phyloP scores from a whole-genome alignment of 2,329 filamentous ascomycete species.

The Stylonectria norvegica region DNA sequence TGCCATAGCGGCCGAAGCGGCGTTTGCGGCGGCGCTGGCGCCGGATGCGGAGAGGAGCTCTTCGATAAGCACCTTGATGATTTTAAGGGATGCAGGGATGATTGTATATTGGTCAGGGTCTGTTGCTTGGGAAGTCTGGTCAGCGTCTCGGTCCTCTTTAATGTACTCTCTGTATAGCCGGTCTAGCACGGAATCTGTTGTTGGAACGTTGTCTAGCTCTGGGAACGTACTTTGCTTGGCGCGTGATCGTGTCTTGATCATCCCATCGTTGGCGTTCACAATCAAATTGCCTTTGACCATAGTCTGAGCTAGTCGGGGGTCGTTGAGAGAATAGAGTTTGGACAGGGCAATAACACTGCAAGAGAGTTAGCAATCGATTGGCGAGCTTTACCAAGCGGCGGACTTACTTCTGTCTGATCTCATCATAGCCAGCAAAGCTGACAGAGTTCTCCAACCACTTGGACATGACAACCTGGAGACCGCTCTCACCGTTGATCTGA shows the following conservation, averaged over 20 bases:
- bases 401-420: constrained; percentile 91
- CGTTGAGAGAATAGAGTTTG: constrained; percentile 84
- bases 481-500: constrained; percentile 73
- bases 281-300: constrained; percentile 91
- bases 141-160: constrained; percentile 23
- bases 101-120: constrained; percentile 88
- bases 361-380: constrained; percentile 25
- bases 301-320: constrained; percentile 72
- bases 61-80: constrained; percentile 91
- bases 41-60: constrained; percentile 82
- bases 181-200: constrained; percentile 13
- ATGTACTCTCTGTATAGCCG: constrained; percentile 19
- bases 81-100: constrained; percentile 86
- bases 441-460: constrained; percentile 98
- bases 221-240: constrained; percentile 68
- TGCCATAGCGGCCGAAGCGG: constrained; percentile 61
- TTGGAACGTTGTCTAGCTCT: constrained; percentile 14
- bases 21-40: constrained; percentile 54
- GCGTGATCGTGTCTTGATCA: constrained; percentile 92
- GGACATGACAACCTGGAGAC: constrained; percentile 81
- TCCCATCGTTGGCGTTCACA: constrained; percentile 65
- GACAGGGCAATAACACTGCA: constrained; percentile 83
- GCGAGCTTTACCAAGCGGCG: constrained; percentile 9
- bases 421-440: constrained; percentile 96
- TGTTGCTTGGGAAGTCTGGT: constrained; percentile 33